Conservation (phyloP, 768 basidiomycete species). For the Termitomyces sp. region DNA sequence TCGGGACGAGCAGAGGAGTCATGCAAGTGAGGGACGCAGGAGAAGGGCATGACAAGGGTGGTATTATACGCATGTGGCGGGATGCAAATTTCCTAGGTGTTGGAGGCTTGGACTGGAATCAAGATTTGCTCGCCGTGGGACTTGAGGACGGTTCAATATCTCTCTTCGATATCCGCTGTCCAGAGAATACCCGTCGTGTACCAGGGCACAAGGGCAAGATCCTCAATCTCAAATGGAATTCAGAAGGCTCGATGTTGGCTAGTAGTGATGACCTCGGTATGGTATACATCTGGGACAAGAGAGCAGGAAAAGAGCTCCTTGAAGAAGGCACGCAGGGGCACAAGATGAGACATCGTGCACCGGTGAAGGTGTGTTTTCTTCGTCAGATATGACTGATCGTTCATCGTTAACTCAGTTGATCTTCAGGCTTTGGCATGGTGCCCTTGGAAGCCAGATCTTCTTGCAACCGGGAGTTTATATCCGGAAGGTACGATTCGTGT, state of each 20-base stretch:
- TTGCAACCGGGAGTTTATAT: constrained; percentile 75
- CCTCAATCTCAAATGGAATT: constrained; percentile 72
- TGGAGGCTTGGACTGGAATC: constrained; percentile 48
- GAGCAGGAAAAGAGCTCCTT: constrained; percentile 24
- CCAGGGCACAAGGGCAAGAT: constrained; percentile 65
- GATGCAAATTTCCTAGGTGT: constrained; percentile 24
- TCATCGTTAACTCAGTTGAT: constrained; percentile 1
- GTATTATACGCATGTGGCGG: constrained; percentile 34
- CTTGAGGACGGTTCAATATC: constrained; percentile 58
- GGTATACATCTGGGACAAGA: constrained; percentile 81
- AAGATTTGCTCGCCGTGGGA: constrained; percentile 58
- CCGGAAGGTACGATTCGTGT: constrained; percentile 68
- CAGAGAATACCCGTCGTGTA: constrained; percentile 19
- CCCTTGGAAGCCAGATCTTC: constrained; percentile 72
- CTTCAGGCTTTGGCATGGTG: constrained; percentile 78
- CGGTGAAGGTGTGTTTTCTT: constrained; percentile 38
- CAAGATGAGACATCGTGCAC: constrained; percentile 65
- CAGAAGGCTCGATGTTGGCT: constrained; percentile 71
- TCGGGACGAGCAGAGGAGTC: constrained; percentile 44
- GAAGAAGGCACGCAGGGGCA: constrained; percentile 46
- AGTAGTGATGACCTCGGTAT: constrained; percentile 84
- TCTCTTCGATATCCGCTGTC: constrained; percentile 57
- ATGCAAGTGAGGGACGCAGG: constrained; percentile 53
- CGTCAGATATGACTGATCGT: neutral
- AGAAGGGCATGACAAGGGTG: constrained; percentile 22